Conservation (phyloP, 352 stramenopile species). For the Hyaloperonospora arabidopsidis region DNA sequence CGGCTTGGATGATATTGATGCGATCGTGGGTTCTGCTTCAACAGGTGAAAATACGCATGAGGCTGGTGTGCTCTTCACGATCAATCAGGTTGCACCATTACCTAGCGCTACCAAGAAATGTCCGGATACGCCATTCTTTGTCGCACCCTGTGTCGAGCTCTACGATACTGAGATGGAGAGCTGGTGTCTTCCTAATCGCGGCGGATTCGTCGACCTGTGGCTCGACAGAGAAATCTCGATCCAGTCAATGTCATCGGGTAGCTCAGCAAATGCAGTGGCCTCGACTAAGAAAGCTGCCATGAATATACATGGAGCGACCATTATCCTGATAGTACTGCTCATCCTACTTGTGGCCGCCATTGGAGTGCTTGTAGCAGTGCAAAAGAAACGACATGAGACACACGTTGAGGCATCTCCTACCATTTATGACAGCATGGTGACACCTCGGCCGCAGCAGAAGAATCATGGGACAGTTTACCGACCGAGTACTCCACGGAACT, state of each 20-base stretch:
- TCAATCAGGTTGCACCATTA: constrained; percentile 32
- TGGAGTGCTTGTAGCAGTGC: constrained; percentile 16
- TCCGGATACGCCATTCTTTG: constrained; percentile 30
- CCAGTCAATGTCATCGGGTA: background rate
- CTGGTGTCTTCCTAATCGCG: constrained; percentile 34
- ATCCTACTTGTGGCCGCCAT: constrained; percentile 14
- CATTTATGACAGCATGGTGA: constrained; percentile 15
- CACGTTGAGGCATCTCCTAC: constrained; percentile 16
- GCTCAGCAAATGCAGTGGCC: background rate
- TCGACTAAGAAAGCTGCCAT: background rate
- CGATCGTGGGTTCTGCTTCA: constrained; percentile 3
- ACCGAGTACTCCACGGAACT: constrained; percentile 7
- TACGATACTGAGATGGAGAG: constrained; percentile 3
- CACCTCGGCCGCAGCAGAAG: constrained; percentile 14
- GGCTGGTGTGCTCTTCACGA: constrained; percentile 33
- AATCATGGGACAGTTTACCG: background rate
- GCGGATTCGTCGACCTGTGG: constrained; percentile 37
- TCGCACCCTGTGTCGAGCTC: constrained; percentile 34
- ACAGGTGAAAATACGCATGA: constrained; percentile 5
- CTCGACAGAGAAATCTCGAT: constrained; percentile 24
- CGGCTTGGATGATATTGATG: constrained; percentile 3
- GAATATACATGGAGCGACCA: constrained; percentile 14
- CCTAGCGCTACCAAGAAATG: constrained; percentile 21
- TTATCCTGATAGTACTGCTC: constrained; percentile 24
- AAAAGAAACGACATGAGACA: constrained; percentile 8